Conservation (phyloP, 2,329 filamentous ascomycete species). For the Pyricularia sp. region DNA sequence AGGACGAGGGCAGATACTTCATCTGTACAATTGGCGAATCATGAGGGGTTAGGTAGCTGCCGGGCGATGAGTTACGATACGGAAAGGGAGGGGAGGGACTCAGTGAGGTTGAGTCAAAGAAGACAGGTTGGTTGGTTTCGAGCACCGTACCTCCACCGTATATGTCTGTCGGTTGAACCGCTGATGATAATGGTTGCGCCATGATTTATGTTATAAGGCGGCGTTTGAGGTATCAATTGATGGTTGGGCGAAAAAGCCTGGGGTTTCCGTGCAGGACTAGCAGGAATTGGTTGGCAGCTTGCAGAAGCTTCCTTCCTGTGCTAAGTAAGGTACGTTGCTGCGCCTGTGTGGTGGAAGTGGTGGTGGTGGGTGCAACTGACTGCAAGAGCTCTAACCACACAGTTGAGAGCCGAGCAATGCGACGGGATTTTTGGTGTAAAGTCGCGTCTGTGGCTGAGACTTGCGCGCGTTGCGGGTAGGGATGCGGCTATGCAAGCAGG, state of each 20-base stretch:
- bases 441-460: not conserved
- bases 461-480: not conserved
- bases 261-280: not conserved
- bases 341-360: not conserved
- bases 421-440: not conserved
- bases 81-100: conserved; percentile 3
- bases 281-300: not conserved
- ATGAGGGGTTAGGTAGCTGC: conserved; percentile 9
- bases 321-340: not conserved
- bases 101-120: conserved; percentile 1
- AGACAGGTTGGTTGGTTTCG: not conserved
- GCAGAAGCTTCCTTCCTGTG: not conserved
- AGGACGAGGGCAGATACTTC: conserved; percentile 96
- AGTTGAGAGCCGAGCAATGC: not conserved
- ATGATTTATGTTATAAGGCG: not conserved
- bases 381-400: not conserved
- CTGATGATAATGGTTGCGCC: conserved; percentile 41
- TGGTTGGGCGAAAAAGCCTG: not conserved
- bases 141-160: conserved; percentile 48
- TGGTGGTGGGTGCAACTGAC: not conserved
- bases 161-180: conserved; percentile 50
- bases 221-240: not conserved
- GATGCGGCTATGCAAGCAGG: no score
- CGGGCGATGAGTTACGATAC: conserved; percentile 8
- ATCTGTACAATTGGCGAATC: conserved; percentile 43